Conservation (phyloP, 2,329 filamentous ascomycete genomes). For the Corniculantispora saksenae region DNA sequence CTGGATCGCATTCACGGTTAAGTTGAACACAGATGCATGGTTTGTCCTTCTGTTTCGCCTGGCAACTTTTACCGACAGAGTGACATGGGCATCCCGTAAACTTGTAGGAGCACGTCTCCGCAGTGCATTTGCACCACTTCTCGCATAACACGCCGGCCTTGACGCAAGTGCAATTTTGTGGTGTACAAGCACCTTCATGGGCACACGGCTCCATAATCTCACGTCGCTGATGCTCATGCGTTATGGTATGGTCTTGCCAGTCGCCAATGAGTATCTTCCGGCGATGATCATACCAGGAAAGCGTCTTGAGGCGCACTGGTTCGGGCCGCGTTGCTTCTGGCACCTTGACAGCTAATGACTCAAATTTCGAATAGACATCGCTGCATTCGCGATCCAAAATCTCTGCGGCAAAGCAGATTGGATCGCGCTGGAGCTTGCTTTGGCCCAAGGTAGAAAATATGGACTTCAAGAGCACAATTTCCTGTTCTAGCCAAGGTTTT, state of each 20-base stretch:
- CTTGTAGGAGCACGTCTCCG: conserved; percentile 60
- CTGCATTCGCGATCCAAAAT: conserved; percentile 54
- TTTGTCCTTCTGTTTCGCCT: conserved; percentile 55
- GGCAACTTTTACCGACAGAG: conserved; percentile 58
- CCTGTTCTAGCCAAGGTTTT: conserved; percentile 48
- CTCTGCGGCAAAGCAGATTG: conserved; percentile 52
- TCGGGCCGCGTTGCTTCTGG: conserved; percentile 30
- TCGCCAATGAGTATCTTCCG: conserved; percentile 56
- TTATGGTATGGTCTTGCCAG: conserved; percentile 57
- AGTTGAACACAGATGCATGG: conserved; percentile 71
- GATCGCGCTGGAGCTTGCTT: conserved; percentile 41
- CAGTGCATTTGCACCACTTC: conserved; percentile 67
- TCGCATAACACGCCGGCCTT: conserved; percentile 66
- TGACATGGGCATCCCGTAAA: conserved; percentile 69
- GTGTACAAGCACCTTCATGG: conserved; percentile 68
- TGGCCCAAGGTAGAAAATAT: conserved; percentile 44
- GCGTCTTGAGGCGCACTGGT: conserved; percentile 42
- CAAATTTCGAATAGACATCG: conserved; percentile 45
- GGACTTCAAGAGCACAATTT: conserved; percentile 50
- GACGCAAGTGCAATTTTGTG: conserved; percentile 63
- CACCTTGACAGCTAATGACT: conserved; percentile 27
- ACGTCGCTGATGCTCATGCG: conserved; percentile 56
- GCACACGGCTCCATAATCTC: conserved; percentile 65
- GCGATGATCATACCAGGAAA: conserved; percentile 58
- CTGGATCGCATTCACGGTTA: conserved; percentile 79